Evolutionary conservation across 1,284 basidiomycete species (phyloP).

Genomic region (Rhodotorula sp.): DNA sequence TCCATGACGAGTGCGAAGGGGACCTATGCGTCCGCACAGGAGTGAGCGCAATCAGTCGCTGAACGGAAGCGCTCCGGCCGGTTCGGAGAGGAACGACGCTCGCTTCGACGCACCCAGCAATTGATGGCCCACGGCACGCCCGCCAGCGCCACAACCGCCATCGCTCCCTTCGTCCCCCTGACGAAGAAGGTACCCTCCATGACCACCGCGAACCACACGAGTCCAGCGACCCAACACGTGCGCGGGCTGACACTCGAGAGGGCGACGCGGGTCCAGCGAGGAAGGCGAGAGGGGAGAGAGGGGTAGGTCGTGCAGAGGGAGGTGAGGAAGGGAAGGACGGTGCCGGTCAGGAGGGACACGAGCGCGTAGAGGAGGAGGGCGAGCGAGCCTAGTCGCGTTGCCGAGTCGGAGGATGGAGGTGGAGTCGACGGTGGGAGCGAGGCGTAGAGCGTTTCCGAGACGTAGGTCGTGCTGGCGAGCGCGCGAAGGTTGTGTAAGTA

Average conservation of each 20-base stretch:
- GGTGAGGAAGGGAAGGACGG: slow-evolving; percentile 71
- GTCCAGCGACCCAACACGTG: slow-evolving; percentile 78
- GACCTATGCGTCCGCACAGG: no score
- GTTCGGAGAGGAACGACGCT: not conserved
- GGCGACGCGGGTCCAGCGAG: slow-evolving; percentile 39
- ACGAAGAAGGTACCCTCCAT: slow-evolving; percentile 83
- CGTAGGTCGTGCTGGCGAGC: slow-evolving; percentile 36
- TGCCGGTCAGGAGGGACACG: slow-evolving; percentile 65
- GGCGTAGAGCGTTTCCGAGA: slow-evolving; percentile 38
- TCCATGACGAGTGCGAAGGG: slow-evolving; percentile 46
- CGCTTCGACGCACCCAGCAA: slow-evolving; percentile 58
- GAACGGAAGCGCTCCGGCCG: no score
- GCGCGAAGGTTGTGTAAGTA: no score
- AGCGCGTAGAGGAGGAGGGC: slow-evolving; percentile 76
- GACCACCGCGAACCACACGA: slow-evolving; percentile 72
- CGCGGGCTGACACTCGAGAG: slow-evolving; percentile 64
- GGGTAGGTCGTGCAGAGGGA: slow-evolving; percentile 45
- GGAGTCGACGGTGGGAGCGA: slow-evolving; percentile 49
- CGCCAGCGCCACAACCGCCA: slow-evolving; percentile 72
- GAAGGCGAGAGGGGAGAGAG: slow-evolving; percentile 20
- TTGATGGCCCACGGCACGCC: slow-evolving; percentile 94
- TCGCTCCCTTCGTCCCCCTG: slow-evolving; percentile 67
- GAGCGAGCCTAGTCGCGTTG: slow-evolving; percentile 75
- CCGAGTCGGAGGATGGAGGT: slow-evolving; percentile 56
- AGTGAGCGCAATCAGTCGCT: not conserved